Conservation (phyloP, 139 green algal species). For the Pleodorina starrii region DNA sequence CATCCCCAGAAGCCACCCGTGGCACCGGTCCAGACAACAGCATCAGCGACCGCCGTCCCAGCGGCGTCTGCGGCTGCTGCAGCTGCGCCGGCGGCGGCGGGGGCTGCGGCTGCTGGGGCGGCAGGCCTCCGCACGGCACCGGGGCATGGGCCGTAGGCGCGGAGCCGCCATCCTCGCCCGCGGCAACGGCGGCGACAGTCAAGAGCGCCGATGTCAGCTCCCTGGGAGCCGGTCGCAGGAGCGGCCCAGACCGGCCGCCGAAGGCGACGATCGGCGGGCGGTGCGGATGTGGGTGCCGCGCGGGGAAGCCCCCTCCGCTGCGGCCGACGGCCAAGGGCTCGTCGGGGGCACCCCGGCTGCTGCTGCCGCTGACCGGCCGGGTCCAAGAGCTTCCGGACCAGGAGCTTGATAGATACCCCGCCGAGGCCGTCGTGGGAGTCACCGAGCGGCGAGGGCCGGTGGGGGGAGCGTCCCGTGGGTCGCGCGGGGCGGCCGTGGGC, state of each 20-base stretch:
- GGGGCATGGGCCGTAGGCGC: neutral
- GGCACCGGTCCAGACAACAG: too few relatives aligned
- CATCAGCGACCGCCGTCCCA: neutral
- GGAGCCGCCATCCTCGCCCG: neutral
- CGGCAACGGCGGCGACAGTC: neutral
- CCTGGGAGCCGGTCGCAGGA: neutral
- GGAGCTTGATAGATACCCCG: neutral
- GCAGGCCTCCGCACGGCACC: neutral
- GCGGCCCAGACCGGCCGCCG: neutral
- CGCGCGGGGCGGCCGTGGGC: neutral
- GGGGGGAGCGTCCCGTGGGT: neutral
- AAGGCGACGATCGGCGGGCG: too few relatives aligned
- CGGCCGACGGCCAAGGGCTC: neutral
- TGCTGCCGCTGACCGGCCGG: neutral
- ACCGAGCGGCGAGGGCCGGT: neutral
- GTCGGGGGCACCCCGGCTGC: neutral
- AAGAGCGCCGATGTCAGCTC: neutral
- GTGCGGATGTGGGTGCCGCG: neutral
- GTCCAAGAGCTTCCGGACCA: neutral
- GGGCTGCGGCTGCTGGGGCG: neutral
- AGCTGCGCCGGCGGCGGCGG: too few relatives aligned
- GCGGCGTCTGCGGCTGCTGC: neutral
- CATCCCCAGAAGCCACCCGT: too few relatives aligned
- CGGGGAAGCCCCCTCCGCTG: neutral
- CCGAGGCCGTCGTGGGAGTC: neutral